Conservation (phyloP, 106 monocot species). For the Ottelia alismoides region DNA sequence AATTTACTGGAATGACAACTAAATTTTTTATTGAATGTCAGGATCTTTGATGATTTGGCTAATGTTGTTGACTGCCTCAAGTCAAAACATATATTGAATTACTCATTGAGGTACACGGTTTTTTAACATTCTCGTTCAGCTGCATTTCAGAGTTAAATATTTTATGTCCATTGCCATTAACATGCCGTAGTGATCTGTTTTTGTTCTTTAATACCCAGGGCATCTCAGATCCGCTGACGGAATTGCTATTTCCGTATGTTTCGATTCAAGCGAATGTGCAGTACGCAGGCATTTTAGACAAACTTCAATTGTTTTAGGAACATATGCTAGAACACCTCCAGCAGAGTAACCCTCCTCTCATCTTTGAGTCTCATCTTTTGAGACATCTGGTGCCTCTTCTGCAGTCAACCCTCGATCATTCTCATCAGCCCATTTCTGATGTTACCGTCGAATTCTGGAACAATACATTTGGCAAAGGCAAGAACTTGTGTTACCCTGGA, state of each 20-base stretch:
- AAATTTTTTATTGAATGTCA: too few species aligned
- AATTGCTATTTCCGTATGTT: slow-evolving; percentile 20
- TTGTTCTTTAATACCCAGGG: too few species aligned
- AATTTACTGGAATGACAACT: too few species aligned
- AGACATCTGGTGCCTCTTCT: slow-evolving; percentile 20
- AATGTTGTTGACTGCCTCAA: too few species aligned
- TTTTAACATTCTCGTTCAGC: too few species aligned
- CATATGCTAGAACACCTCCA: slow-evolving; percentile 21
- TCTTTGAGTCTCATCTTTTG: slow-evolving; percentile 26
- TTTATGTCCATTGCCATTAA: too few species aligned
- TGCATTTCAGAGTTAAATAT: too few species aligned
- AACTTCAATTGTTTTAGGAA: slow-evolving; percentile 23
- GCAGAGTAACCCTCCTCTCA: slow-evolving; percentile 20
- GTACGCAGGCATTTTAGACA: slow-evolving; percentile 9
- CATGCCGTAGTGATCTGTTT: too few species aligned
- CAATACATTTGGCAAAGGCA: slow-evolving; percentile 13
- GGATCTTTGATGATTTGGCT: too few species aligned
- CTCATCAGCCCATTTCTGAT: slow-evolving; percentile 24
- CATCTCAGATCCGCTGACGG: too few species aligned
- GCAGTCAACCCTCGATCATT: slow-evolving; percentile 31
- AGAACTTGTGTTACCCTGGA: slow-evolving; percentile 12
- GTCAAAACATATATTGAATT: too few species aligned
- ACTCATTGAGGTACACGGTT: too few species aligned
- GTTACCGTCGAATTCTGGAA: slow-evolving; percentile 29
- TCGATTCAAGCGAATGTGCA: slow-evolving; percentile 3